These are phyloP conservation scores for Mrakiaceae sp. DNA, from an alignment of 1,284 basidiomycete species.

Conservation along the genomic window DNA sequence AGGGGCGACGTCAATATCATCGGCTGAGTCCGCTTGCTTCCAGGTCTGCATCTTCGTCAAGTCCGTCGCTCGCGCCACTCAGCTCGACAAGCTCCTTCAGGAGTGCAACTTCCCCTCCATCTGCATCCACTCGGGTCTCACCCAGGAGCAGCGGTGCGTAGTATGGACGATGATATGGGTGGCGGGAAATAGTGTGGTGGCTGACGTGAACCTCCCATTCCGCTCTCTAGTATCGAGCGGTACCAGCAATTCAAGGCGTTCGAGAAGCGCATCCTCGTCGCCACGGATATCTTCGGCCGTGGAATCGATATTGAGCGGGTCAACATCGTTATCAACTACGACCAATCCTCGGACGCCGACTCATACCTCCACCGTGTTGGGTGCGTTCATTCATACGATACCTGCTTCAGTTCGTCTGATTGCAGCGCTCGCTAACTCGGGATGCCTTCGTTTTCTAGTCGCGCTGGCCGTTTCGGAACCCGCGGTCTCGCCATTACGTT, in stretches of 20 bases:
- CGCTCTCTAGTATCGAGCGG: slow-evolving; percentile 61
- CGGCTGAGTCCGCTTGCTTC: neutral
- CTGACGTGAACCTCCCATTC: no score
- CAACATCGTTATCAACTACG: slow-evolving; percentile 92
- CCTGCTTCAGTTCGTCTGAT: neutral
- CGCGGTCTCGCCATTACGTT: slow-evolving; percentile 99
- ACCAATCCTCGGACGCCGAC: slow-evolving; percentile 92
- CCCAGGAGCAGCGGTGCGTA: slow-evolving; percentile 86
- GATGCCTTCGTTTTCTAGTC: slow-evolving; percentile 39
- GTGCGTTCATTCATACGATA: slow-evolving; percentile 36
- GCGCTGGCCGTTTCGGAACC: slow-evolving; percentile 97
- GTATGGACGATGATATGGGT: neutral
- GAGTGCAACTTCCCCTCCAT: slow-evolving; percentile 99
- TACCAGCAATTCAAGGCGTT: slow-evolving; percentile 99
- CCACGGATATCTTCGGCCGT: slow-evolving; percentile 93
- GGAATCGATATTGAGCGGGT: slow-evolving; percentile 97
- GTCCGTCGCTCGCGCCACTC: slow-evolving; percentile 90
- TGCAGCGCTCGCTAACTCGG: no score
- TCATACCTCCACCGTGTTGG: slow-evolving; percentile 98
- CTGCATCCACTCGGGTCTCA: slow-evolving; percentile 87
- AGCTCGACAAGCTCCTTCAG: slow-evolving; percentile 88
- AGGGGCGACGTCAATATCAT: neutral
- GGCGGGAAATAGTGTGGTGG: neutral
- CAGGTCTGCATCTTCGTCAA: slow-evolving; percentile 99
- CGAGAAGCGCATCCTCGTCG: slow-evolving; percentile 97